Base-by-base conservation (phyloP, 768 basidiomycete species). In the Calocybe indica region DNA sequence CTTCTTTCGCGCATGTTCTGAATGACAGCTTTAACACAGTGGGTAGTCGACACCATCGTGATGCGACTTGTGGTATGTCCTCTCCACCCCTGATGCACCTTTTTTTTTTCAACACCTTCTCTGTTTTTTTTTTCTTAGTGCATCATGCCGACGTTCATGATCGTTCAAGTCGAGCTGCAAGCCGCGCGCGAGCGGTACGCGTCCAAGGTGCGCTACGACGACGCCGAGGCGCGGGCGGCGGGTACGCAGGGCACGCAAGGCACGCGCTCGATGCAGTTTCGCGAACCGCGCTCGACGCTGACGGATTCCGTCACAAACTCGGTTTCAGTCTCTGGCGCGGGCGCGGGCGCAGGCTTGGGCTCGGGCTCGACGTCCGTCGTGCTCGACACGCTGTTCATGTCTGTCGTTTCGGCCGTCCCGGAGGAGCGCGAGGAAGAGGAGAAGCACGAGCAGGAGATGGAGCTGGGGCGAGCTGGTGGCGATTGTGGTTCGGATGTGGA, bases 51-150 rank as follows among this genome's bases (percentile, higher is more conserved):
- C 31, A 43, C 41, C 37, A 45, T 57, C 29, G 39, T 48, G 31
- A 49, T 58, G 43, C 62, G 64, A 8, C 10, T 64, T 6, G 64
- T 65, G 46, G 66, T 62, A 29, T 52, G 63, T 48, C 5, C 31
- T 14, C 28, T 11, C 32, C 32, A 35, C 12, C 12, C n/a, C 15
- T 15, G 7, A 8, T 33, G 11, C 22, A n/a, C 40, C 8, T 7
- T 40, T 10, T 7, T 41, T 15, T 14, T 37, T 37, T 14, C 14
- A 37, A 37, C 36, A 11, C 11, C 40, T 47, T 36, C 12, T 37
- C 13, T 28, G 29, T 9, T 15, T 22, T 39, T 11, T 36, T 33
- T 45, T 5, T 40, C 22, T 3, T 37, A 61, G 62, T 54, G 55
- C 3, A 58, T 63, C 29, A 59, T 58, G 51, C 62, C 62, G 7